Evolutionary conservation across 2,329 filamentous ascomycete genomes (phyloP), one percentile per base, ranked within the genome.

Genomic region (Diplodia sapinea): DNA sequence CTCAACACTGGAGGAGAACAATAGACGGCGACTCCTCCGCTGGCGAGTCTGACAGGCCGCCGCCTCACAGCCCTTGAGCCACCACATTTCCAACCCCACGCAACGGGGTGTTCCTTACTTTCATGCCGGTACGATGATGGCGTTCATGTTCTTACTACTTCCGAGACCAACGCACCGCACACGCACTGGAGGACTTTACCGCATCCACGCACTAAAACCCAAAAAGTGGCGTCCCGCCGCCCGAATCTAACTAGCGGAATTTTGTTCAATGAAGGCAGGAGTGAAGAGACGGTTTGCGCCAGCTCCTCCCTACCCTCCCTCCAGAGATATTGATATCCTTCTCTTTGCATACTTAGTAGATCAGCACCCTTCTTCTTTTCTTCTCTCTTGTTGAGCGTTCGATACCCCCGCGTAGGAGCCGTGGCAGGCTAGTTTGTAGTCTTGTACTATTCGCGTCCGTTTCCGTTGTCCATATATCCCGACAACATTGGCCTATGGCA

Each of bases 1-100:
- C 94, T 31, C 92, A 97, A 75, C 94, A 97, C 79, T 99, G 94
- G 94, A 89, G 90, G 75, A 97, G 95, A 81, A 98, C 94, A 1
- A 96, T 98, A 73, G 94, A 98, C 71, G 93, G 93, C 68, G 94
- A 97, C 29, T 66, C 62, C 29, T 49, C 52, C 47, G 47, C 59
- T 5, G 47, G 31, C 40, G 66, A 66, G 4, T 43, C 52, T 40
- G 64, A 56, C 29, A 31, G 38, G n/a, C 64, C 57, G 49, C 57
- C 57, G 4, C 47, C 51, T 26, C 49, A 20, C 40, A 65, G 57
- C 36, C 59, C 52, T 38, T 68, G 66, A 65, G 61, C 36, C 31
- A 51, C 13, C 40, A 15, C 36, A 4, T 12, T 26, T 9, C 26
- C 4, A 9, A 7, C 40, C 26, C 17, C 26, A 12, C 8, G 17